These are phyloP conservation scores for Schoenoplectus tabernaemontani DNA, from an alignment of 202 grass and related monocot genomes.

Conservation along the genomic window DNA sequence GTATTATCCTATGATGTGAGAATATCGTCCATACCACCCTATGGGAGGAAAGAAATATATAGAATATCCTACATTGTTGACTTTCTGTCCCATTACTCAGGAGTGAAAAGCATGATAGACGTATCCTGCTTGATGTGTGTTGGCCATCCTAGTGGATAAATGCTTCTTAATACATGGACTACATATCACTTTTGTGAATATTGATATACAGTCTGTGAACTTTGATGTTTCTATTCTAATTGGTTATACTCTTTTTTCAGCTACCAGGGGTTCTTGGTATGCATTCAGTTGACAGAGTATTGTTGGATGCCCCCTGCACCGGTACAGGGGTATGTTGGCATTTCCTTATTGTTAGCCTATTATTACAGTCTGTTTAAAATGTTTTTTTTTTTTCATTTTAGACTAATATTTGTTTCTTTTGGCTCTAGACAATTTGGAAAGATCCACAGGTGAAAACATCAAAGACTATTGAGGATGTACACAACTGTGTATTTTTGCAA, in stretches of 20 bases:
- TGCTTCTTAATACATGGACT: background rate
- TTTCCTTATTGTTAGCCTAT: background rate
- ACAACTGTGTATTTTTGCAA: constrained; percentile 78
- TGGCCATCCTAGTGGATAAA: no score
- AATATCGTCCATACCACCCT: background rate
- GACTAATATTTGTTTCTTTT: background rate
- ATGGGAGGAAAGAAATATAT: no score
- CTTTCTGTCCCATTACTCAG: no score
- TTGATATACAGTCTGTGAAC: background rate
- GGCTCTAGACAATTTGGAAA: constrained; percentile 81
- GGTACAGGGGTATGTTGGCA: constrained; percentile 66
- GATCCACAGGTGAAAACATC: constrained; percentile 79
- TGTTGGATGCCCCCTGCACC: constrained; percentile 97
- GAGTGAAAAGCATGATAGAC: no score
- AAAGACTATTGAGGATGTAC: constrained; percentile 77
- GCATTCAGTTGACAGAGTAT: constrained; percentile 92
- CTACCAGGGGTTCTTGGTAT: constrained; percentile 82
- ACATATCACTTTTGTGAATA: background rate
- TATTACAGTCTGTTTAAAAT: background rate
- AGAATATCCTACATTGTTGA: no score
- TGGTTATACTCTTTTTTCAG: constrained; percentile 25
- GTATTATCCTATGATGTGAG: no score
- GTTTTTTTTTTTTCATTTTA: background rate
- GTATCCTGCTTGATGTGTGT: no score
- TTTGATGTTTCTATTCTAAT: no score